Conservation (phyloP, 768 basidiomycete genomes). For the Russula foetens region DNA sequence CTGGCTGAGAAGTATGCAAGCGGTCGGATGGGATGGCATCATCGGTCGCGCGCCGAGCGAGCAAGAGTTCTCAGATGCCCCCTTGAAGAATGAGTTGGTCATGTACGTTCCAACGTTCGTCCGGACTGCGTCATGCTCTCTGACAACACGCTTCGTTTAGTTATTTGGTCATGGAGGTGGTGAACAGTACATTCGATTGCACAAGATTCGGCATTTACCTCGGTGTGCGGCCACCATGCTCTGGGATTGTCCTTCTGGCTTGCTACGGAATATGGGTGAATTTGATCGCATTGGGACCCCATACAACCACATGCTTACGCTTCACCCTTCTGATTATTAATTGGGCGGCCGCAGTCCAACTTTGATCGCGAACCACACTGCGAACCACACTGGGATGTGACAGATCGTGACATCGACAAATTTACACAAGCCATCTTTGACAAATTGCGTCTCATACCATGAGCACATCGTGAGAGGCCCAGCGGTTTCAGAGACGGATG, state of each 20-base stretch:
- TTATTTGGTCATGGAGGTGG: slow-evolving; percentile 95
- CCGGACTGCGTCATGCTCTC: neutral
- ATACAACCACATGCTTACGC: slow-evolving; percentile 87
- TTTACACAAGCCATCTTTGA: slow-evolving; percentile 80
- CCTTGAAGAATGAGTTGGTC: slow-evolving; percentile 74
- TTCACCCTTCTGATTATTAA: neutral
- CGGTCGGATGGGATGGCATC: slow-evolving; percentile 78
- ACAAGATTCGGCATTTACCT: slow-evolving; percentile 71
- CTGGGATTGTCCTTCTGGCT: slow-evolving; percentile 97
- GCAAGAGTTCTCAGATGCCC: slow-evolving; percentile 68
- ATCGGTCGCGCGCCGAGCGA: slow-evolving; percentile 71
- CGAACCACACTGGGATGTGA: slow-evolving; percentile 99
- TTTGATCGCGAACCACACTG: slow-evolving; percentile 83
- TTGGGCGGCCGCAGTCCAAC: slow-evolving; percentile 48
- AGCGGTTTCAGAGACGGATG: slow-evolving; percentile 18
- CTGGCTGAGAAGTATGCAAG: slow-evolving; percentile 70
- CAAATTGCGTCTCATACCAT: slow-evolving; percentile 45
- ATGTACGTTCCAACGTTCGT: slow-evolving; percentile 53
- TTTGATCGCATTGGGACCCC: slow-evolving; percentile 91
- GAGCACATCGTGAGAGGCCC: slow-evolving; percentile 22
- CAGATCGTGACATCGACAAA: slow-evolving; percentile 94
- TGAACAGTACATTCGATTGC: slow-evolving; percentile 88
- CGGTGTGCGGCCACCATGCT: slow-evolving; percentile 93
- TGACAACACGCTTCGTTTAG: slow-evolving; percentile 34
- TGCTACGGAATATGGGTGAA: slow-evolving; percentile 84